Conservation (phyloP, 1,284 basidiomycete genomes). For the Fomitopsis betulina region DNA sequence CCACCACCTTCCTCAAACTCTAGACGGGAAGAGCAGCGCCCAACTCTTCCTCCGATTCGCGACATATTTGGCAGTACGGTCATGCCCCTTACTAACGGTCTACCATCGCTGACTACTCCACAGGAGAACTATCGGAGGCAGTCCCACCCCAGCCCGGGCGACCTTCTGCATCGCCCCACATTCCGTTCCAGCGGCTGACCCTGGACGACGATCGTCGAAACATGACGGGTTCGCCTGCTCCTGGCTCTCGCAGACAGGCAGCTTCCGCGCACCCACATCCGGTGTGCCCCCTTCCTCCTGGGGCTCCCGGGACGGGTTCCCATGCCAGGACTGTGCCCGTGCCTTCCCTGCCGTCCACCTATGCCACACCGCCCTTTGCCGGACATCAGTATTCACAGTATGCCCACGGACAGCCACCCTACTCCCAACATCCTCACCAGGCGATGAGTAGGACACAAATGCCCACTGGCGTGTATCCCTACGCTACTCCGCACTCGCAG, state of each 20-base stretch:
- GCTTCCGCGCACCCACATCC: not conserved
- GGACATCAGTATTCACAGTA: conserved; percentile 7
- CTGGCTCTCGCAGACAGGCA: not conserved
- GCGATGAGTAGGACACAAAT: conserved; percentile 14
- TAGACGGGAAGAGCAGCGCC: conserved; percentile 40
- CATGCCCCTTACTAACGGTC: not conserved
- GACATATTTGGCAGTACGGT: conserved; percentile 52
- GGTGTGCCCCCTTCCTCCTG: not conserved
- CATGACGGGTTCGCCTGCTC: conserved; percentile 11
- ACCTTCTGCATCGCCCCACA: conserved; percentile 20
- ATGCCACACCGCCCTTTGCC: conserved; percentile 3
- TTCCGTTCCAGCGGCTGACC: conserved; percentile 17
- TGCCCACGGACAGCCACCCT: conserved; percentile 15
- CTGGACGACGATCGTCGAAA: conserved; percentile 22
- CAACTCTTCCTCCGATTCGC: conserved; percentile 72
- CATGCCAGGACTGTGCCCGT: conserved; percentile 18
- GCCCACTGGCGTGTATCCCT: conserved; percentile 26
- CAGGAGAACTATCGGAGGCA: conserved; percentile 20
- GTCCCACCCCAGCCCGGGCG: conserved; percentile 21
- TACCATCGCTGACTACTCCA: not conserved
- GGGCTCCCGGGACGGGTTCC: conserved; percentile 6
- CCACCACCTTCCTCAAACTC: conserved; percentile 28
- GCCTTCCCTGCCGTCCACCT: conserved; percentile 11
- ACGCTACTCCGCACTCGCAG: conserved; percentile 22
- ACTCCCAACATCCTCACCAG: conserved; percentile 18